These are phyloP conservation scores for Insectozyma bohioensis DNA, from an alignment of 1,139 yeast species.

Conservation along the genomic window DNA sequence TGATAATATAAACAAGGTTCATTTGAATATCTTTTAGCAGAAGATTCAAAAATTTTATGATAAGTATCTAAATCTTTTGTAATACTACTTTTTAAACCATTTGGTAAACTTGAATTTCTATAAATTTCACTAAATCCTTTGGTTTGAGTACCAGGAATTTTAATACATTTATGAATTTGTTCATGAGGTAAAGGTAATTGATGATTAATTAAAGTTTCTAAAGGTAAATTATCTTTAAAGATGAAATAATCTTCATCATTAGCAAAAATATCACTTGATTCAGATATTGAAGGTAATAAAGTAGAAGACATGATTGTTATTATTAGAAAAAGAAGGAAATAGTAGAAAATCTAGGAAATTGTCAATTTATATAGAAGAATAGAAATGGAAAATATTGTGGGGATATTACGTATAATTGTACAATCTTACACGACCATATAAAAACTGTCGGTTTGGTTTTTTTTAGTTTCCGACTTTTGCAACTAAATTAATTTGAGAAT, in stretches of 20 bases:
- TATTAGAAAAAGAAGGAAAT: too few relatives aligned
- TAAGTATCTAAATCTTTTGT: conserved; percentile 29
- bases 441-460: too few relatives aligned
- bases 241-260: conserved; percentile 15
- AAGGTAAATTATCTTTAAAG: conserved; percentile 19
- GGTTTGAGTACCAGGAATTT: conserved; percentile 30
- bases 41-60: conserved; percentile 23
- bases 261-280: conserved; percentile 13
- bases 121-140: conserved; percentile 34
- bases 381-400: too few relatives aligned
- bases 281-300: conserved; percentile 15
- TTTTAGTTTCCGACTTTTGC: too few relatives aligned
- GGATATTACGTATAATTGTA: too few relatives aligned
- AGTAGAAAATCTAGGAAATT: too few relatives aligned
- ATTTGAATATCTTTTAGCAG: conserved; percentile 20
- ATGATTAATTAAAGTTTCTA: conserved; percentile 17
- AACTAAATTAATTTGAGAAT: too few relatives aligned
- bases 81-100: conserved; percentile 22
- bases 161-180: conserved; percentile 18
- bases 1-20: conserved; percentile 32
- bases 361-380: too few relatives aligned
- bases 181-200: conserved; percentile 26
- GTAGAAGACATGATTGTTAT: too few relatives aligned
- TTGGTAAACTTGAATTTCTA: conserved; percentile 29
- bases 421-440: too few relatives aligned